A percentile compares a stretch with the other conserved stretches of the same genome.
phyloP scores from a whole-genome alignment of 208 protist genomes.

The Crithidia expoeki region DNA sequence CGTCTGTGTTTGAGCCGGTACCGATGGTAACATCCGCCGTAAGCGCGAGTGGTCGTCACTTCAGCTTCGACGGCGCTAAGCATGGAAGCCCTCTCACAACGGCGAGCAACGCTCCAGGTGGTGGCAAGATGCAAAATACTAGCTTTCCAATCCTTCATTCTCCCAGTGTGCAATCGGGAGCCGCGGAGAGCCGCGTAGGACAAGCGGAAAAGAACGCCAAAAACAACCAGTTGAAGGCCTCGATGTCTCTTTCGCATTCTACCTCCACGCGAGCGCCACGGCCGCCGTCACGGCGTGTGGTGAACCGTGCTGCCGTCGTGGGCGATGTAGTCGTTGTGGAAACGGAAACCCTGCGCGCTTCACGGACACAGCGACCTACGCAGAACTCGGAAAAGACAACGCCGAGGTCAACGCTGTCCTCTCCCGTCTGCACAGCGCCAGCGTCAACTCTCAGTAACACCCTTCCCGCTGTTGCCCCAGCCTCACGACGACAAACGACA shows the following conservation, averaged over 20 bases:
- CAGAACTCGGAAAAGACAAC: not conserved
- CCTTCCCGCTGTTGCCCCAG: not conserved
- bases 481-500: not conserved
- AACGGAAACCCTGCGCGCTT: not conserved
- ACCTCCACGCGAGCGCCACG: not conserved
- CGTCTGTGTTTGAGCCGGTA: not conserved
- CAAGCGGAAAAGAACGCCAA: not conserved
- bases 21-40: conserved; percentile 7
- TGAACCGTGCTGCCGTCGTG: not conserved
- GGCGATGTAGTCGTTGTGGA: not conserved
- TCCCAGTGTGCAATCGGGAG: too few relatives aligned
- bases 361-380: not conserved
- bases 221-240: too few relatives aligned
- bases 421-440: too few relatives aligned
- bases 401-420: too few relatives aligned
- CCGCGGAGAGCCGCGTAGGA: not conserved
- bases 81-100: not conserved
- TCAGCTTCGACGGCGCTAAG: conserved; percentile 3
- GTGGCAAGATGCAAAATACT: too few relatives aligned
- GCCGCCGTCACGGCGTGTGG: not conserved
- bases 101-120: too few relatives aligned
- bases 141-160: too few relatives aligned
- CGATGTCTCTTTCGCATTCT: not conserved
- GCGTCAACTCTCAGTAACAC: too few relatives aligned
- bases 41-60: not conserved